Percentiles rank a stretch among this genome's conserved stretches.
Evolutionary conservation across 371 early-diverging fungal species (phyloP).

Genomic region (Amoeboaphelidium occidentale): DNA sequence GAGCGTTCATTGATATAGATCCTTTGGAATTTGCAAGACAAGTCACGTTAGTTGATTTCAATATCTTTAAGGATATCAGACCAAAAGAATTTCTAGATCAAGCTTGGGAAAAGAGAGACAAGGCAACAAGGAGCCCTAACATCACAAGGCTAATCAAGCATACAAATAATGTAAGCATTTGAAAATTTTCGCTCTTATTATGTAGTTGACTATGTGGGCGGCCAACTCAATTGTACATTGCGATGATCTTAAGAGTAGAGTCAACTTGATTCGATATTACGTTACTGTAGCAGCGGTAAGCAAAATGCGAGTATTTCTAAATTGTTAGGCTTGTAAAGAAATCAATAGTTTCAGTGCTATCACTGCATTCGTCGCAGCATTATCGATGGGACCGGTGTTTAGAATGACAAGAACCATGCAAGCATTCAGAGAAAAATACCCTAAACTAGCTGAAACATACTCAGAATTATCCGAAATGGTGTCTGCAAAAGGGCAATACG

Average conservation of each 20-base stretch:
- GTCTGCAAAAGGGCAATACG: constrained; percentile 23
- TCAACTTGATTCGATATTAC: constrained; percentile 16
- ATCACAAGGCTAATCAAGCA: constrained; percentile 19
- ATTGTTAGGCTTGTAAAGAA: constrained; percentile 16
- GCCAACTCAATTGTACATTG: constrained; percentile 12
- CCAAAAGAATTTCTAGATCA: constrained; percentile 22
- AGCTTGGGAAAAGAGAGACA: constrained; percentile 17
- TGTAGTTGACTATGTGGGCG: constrained; percentile 18
- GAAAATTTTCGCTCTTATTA: background rate
- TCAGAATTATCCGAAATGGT: constrained; percentile 13
- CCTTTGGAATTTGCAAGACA: constrained; percentile 25
- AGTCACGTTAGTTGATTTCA: constrained; percentile 16
- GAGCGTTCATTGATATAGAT: constrained; percentile 16
- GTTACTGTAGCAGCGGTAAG: constrained; percentile 16
- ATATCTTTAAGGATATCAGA: constrained; percentile 11
- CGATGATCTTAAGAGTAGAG: constrained; percentile 12
- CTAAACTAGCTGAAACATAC: constrained; percentile 15
- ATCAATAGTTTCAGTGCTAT: constrained; percentile 24
- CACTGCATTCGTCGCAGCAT: constrained; percentile 21
- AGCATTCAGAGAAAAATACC: constrained; percentile 14
- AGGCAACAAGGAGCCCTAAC: constrained; percentile 5
- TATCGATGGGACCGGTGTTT: constrained; percentile 19
- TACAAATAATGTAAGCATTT: constrained; percentile 14
- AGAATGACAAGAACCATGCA: constrained; percentile 22
- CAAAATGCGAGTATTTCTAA: background rate